Conservation (phyloP, 2,329 filamentous ascomycete species). For the Alternaria sp. region DNA sequence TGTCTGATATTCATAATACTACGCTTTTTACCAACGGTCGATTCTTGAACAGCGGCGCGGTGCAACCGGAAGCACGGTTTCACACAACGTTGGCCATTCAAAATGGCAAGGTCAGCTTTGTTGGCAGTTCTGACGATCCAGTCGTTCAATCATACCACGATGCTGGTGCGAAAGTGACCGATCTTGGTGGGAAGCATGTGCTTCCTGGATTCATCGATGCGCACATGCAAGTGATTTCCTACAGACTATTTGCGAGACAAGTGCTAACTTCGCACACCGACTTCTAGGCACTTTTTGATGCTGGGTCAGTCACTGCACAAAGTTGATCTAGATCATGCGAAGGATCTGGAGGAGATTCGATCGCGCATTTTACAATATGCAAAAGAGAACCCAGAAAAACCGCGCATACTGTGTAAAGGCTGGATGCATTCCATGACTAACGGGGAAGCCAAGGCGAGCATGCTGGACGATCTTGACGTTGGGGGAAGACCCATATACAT, state of each 20-base stretch:
- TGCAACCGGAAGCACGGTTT: slow-evolving; percentile 17
- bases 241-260: not conserved
- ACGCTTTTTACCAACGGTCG: slow-evolving; percentile 41
- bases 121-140: slow-evolving; percentile 43
- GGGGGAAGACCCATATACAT: slow-evolving; percentile 64
- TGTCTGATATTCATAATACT: slow-evolving; percentile 17
- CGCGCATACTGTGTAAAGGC: slow-evolving; percentile 62
- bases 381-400: slow-evolving; percentile 54
- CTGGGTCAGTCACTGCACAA: slow-evolving; percentile 65
- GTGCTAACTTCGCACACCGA: not conserved
- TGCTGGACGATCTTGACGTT: slow-evolving; percentile 59
- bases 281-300: slow-evolving; percentile 56
- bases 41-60: slow-evolving; percentile 29
- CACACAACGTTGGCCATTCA: slow-evolving; percentile 52
- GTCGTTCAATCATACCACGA: slow-evolving; percentile 40
- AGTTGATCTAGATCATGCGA: slow-evolving; percentile 59
- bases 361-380: slow-evolving; percentile 58
- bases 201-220: slow-evolving; percentile 67
- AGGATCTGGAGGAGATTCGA: slow-evolving; percentile 60
- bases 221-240: slow-evolving; percentile 55
- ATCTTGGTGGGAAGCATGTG: slow-evolving; percentile 54
- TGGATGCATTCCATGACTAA: slow-evolving; percentile 68
- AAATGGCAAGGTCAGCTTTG: slow-evolving; percentile 53
- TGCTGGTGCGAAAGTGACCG: slow-evolving; percentile 32
- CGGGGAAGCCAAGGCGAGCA: slow-evolving; percentile 58